A percentile compares a stretch with the other conserved stretches of the same genome.
Evolutionary conservation across 2,329 filamentous ascomycete genomes (phyloP).

Genomic region (Sporothrix brasiliensis): DNA sequence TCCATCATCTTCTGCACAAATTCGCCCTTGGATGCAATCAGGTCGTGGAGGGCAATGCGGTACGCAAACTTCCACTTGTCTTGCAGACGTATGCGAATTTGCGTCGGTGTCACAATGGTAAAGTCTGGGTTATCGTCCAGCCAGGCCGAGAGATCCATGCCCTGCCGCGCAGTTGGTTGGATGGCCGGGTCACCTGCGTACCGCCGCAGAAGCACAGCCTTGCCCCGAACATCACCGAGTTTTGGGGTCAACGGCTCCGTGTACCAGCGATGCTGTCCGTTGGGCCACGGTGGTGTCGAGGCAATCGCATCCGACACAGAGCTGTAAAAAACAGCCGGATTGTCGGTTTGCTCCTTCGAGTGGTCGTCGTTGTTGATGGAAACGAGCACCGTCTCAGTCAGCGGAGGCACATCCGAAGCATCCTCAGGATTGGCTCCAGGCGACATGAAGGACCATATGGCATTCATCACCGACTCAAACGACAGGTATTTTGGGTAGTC

Average conservation of each 20-base stretch:
- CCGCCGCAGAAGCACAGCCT: conserved; percentile 67
- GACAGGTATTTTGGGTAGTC: conserved; percentile 64
- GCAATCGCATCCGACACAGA: conserved; percentile 60
- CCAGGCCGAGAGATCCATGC: conserved; percentile 55
- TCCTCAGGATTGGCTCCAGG: conserved; percentile 42
- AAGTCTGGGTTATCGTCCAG: conserved; percentile 66
- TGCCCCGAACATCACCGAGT: conserved; percentile 65
- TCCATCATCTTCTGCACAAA: conserved; percentile 46
- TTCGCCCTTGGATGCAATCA: conserved; percentile 47
- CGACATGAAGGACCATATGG: conserved; percentile 63
- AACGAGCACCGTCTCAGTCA: conserved; percentile 67
- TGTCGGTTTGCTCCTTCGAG: conserved; percentile 61
- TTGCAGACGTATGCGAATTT: conserved; percentile 48
- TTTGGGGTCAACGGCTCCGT: conserved; percentile 61
- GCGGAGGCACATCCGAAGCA: conserved; percentile 42
- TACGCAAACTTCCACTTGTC: conserved; percentile 52
- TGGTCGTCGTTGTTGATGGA: conserved; percentile 69
- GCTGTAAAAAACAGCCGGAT: conserved; percentile 45
- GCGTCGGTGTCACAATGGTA: conserved; percentile 47
- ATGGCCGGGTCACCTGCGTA: conserved; percentile 52
- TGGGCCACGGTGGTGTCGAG: conserved; percentile 41
- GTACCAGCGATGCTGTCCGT: conserved; percentile 58
- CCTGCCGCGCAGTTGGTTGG: conserved; percentile 40
- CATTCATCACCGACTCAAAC: conserved; percentile 62
- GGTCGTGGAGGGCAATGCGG: conserved; percentile 44